phyloP scores from a whole-genome alignment of 257 asterid species.

The Avicennia marina region DNA sequence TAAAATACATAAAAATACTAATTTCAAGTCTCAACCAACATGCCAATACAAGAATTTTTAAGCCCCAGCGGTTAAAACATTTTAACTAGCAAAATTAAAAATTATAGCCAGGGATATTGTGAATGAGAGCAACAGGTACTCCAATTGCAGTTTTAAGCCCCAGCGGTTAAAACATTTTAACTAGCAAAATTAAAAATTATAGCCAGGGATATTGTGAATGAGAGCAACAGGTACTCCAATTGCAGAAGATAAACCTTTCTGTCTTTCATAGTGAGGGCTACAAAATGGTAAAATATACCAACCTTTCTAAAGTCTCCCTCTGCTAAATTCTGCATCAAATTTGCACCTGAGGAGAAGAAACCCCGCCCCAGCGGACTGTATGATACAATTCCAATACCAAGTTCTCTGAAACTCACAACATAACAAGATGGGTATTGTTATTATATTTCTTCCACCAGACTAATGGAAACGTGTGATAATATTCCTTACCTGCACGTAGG shows the following conservation, averaged over 20 bases:
- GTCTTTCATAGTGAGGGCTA: no score
- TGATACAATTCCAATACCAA: constrained; percentile 49
- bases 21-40: no score
- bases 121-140: not conserved
- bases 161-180: no score
- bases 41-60: no score
- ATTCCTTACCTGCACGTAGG: constrained; percentile 55
- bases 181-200: no score
- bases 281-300: not conserved
- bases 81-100: not conserved
- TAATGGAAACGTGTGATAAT: not conserved
- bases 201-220: no score
- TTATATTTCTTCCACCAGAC: not conserved
- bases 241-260: not conserved
- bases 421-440: not conserved
- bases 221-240: no score
- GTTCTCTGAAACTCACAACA: constrained; percentile 43
- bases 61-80: not conserved
- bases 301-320: constrained; percentile 44
- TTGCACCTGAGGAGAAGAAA: constrained; percentile 37
- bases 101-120: not conserved
- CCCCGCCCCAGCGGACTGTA: constrained; percentile 55
- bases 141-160: no score
- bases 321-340: constrained; percentile 26
- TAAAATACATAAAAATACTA: no score